Evolutionary conservation across 1,139 yeast species (phyloP), one percentile per base, ranked within the genome.

Genomic region (Suhomyces chickasaworum): DNA sequence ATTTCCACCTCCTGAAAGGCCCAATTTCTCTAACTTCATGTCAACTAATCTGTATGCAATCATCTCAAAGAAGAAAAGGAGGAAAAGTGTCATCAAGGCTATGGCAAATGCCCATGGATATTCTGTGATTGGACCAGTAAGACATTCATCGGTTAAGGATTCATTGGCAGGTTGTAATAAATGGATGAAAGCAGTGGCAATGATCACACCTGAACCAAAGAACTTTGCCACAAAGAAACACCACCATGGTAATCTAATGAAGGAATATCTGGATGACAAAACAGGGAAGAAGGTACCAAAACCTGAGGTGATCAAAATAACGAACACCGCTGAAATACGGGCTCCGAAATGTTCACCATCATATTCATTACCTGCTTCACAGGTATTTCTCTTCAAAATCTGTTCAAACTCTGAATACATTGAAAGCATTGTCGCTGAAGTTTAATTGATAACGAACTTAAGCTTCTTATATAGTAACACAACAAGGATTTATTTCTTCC

Each of bases 151-250:
- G 0, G 77, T 65, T 46, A 84, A 69, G 2, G 74, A 69, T 31
- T 81, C 85, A 54, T 76, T 70, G 3, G 96, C 96, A 0, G 96
- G 96, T 55, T 84, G 83, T 56, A 90, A 71, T 51, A 90, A 71
- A 66, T 90, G 97, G 47, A 90, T 84, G 57, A 89, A 86, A 0
- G 96, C 90, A 1, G 97, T 90, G 1, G 97, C 93, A 8, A 89
- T 75, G 60, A 90, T 90, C 42, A 90, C 97, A 42, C 97, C 97
- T 1, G 96, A 85, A 50, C 97, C 97, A 63, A 90, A 89, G 69
- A 80, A 88, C 59, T 87, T 88, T 45, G 90, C 87, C 37, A 84
- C 68, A 59, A 86, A 81, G 59, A 82, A 89, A 46, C 83, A 77
- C 80, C 82, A 75, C 15, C 73, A 60, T 2, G 85, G 90, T 54